Percentiles rank a stretch among this genome's conserved stretches.
Conservation (phyloP, 768 basidiomycete species). For the Calocybe gangraenosa region DNA sequence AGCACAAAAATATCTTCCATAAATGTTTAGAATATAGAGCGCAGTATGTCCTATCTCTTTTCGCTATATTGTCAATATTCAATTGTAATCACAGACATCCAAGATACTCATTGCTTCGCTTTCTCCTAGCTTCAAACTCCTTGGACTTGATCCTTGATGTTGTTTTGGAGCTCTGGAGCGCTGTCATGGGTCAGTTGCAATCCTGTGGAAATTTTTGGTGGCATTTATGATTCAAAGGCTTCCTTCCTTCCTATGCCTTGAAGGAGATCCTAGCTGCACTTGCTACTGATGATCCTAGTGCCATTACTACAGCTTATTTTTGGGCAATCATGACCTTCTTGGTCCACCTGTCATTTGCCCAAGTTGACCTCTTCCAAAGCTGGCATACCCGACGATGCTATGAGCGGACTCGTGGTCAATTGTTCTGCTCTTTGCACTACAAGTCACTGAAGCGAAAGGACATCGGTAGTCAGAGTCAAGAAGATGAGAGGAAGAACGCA, state of each 20-base stretch:
- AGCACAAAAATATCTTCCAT: constrained; percentile 61
- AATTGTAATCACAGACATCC: constrained; percentile 37
- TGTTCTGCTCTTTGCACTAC: constrained; percentile 68
- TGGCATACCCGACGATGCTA: constrained; percentile 71
- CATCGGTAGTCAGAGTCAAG: constrained; percentile 41
- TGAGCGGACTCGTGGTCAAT: constrained; percentile 66
- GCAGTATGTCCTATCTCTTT: constrained; percentile 23
- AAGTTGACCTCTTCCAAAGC: constrained; percentile 56
- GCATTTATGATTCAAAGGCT: constrained; percentile 35
- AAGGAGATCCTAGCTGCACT: constrained; percentile 56
- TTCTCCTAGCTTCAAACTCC: constrained; percentile 63
- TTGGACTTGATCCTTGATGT: constrained; percentile 63
- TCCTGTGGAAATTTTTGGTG: neutral
- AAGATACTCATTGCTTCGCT: constrained; percentile 53
- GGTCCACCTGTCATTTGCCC: constrained; percentile 63
- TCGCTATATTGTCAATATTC: constrained; percentile 1
- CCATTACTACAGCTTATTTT: constrained; percentile 44
- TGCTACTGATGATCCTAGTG: constrained; percentile 34
- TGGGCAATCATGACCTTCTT: constrained; percentile 60
- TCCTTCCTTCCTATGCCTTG: constrained; percentile 62
- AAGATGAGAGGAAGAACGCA: constrained; percentile 38
- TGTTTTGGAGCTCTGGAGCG: constrained; percentile 55
- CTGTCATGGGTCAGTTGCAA: constrained; percentile 38
- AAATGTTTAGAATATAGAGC: constrained; percentile 55
- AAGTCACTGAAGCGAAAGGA: constrained; percentile 63